phyloP scores from a whole-genome alignment of 2,329 filamentous ascomycete genomes.

The Alternaria conjuncta region DNA sequence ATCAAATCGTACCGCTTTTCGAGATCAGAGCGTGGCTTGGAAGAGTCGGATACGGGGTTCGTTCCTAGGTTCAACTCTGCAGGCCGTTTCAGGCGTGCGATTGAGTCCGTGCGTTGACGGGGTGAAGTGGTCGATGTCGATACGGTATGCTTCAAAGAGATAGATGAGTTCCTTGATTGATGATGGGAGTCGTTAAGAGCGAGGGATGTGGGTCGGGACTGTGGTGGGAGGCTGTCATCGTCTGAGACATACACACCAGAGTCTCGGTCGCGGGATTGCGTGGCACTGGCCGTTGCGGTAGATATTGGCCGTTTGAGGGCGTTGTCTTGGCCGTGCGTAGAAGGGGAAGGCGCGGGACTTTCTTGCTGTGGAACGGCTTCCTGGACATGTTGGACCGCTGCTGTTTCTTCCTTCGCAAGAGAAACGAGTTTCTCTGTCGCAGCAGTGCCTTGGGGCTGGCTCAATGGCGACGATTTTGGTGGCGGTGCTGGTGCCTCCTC shows the following conservation, averaged over 20 bases:
- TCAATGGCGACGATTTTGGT: neutral
- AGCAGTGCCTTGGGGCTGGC: neutral
- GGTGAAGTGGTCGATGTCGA: conserved; percentile 7
- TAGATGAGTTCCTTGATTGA: conserved; percentile 13
- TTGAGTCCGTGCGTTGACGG: conserved; percentile 19
- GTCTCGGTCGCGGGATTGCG: conserved; percentile 23
- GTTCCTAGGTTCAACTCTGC: conserved; percentile 38
- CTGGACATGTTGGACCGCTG: neutral
- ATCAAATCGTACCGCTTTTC: conserved; percentile 40
- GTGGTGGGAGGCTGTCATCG: conserved; percentile 10
- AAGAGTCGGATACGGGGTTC: conserved; percentile 1
- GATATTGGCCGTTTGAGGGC: neutral
- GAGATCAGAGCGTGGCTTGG: conserved; percentile 40
- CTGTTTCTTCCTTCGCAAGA: neutral
- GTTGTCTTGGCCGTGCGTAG: neutral
- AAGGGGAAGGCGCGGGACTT: neutral
- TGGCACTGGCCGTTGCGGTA: neutral
- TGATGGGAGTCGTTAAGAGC: conserved; percentile 16
- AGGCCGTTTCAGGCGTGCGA: conserved; percentile 30
- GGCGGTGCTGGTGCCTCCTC: neutral
- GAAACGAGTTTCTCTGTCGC: neutral
- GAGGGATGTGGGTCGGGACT: conserved; percentile 17
- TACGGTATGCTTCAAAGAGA: conserved; percentile 12
- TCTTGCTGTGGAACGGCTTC: neutral
- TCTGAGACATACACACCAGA: conserved; percentile 36